A percentile compares a stretch with the other conserved stretches of the same genome.
phyloP scores from a whole-genome alignment of 768 basidiomycete species.

The Mycena venus region DNA sequence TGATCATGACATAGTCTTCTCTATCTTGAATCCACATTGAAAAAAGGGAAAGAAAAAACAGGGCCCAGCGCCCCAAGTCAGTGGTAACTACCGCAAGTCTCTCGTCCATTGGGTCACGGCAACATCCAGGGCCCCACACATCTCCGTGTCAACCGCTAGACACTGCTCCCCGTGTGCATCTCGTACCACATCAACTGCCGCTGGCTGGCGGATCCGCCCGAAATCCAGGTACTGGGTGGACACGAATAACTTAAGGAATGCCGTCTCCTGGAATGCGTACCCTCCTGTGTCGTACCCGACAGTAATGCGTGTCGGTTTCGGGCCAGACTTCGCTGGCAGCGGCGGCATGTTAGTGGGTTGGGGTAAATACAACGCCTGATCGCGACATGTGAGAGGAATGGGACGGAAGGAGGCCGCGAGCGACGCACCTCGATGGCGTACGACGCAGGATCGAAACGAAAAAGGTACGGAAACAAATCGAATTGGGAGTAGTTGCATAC shows the following conservation, averaged over 20 bases:
- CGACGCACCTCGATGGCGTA: constrained; percentile 28
- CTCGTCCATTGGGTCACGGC: no score
- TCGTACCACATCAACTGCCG: constrained; percentile 4
- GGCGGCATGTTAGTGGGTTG: constrained; percentile 4
- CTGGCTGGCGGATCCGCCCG: constrained; percentile 54
- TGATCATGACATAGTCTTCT: no score
- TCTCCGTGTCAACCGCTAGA: background rate
- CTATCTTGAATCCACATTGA: no score
- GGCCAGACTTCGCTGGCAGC: background rate
- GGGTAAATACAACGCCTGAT: constrained; percentile 22
- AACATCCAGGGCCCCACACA: constrained; percentile 7
- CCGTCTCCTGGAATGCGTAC: constrained; percentile 44
- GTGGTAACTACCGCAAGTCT: no score
- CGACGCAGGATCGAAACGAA: constrained; percentile 27
- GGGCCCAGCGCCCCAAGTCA: no score
- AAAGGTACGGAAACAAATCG: constrained; percentile 28
- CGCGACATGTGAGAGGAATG: no score
- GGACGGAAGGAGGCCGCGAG: no score
- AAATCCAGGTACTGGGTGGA: constrained; percentile 59
- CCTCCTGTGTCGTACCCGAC: constrained; percentile 24
- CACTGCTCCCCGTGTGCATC: background rate
- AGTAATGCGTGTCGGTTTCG: constrained; percentile 12
- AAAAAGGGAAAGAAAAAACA: no score
- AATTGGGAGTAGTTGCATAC: constrained; percentile 24
- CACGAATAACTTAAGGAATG: constrained; percentile 63